phyloP scores from a whole-genome alignment of 805 yeast genomes.

The Candida ovalis region DNA sequence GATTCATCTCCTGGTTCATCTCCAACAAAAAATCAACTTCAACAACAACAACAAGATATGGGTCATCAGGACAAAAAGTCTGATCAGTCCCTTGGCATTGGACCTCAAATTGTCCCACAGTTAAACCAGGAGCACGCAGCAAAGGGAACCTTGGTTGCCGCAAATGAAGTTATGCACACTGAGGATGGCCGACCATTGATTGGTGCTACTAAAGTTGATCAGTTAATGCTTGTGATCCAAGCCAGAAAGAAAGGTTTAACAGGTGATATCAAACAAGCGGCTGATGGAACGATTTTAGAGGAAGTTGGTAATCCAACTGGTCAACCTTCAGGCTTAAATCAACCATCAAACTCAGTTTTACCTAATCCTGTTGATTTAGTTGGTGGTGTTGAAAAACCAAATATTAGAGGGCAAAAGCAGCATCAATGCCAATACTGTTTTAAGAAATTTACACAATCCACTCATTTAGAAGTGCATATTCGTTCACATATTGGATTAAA shows the following conservation, averaged over 20 bases:
- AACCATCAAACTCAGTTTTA: slow-evolving; percentile 35
- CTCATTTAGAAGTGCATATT: slow-evolving; percentile 86
- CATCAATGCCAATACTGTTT: slow-evolving; percentile 76
- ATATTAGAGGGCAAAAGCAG: slow-evolving; percentile 41
- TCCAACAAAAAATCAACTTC: neutral
- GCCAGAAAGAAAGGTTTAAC: slow-evolving; percentile 77
- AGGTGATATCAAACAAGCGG: slow-evolving; percentile 58
- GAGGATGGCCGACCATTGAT: slow-evolving; percentile 68
- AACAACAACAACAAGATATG: neutral
- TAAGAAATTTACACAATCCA: slow-evolving; percentile 81
- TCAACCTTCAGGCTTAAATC: slow-evolving; percentile 2
- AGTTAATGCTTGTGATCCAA: slow-evolving; percentile 84
- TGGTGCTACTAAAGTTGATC: slow-evolving; percentile 90
- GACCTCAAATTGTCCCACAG: slow-evolving; percentile 2
- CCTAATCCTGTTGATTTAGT: slow-evolving; percentile 64
- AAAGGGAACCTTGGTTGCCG: slow-evolving; percentile 36
- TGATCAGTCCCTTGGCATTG: neutral
- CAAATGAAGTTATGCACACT: slow-evolving; percentile 42
- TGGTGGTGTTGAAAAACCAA: slow-evolving; percentile 76
- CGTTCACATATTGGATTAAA: slow-evolving; percentile 84
- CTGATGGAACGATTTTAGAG: slow-evolving; percentile 67
- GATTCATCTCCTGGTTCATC: neutral
- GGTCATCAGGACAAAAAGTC: neutral
- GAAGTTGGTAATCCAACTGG: slow-evolving; percentile 22
- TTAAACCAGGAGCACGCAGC: slow-evolving; percentile 6